Conservation (phyloP, 352 stramenopile genomes). For the Globisporangium echinulatum region DNA sequence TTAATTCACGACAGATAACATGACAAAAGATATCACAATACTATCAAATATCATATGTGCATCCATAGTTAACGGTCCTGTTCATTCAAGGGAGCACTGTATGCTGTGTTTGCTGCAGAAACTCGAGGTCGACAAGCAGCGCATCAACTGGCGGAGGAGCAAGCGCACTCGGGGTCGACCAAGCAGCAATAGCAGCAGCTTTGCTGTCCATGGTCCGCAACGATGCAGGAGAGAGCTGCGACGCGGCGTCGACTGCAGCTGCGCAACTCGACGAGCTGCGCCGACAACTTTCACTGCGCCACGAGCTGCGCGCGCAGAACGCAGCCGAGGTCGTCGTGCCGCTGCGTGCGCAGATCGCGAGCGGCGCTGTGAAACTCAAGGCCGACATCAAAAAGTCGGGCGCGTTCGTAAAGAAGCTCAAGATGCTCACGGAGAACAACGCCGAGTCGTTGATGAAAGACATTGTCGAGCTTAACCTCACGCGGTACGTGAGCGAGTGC, state of each 20-base stretch:
- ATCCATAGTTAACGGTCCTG: too few relatives aligned
- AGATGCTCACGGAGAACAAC: constrained; percentile 65
- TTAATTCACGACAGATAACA: too few relatives aligned
- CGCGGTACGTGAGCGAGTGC: constrained; percentile 93
- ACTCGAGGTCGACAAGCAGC: too few relatives aligned
- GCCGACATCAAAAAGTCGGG: constrained; percentile 98
- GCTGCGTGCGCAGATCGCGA: constrained; percentile 75
- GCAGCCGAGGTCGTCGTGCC: constrained; percentile 28
- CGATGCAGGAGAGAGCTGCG: background rate
- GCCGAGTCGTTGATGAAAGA: constrained; percentile 80
- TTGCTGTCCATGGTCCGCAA: background rate
- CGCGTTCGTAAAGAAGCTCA: constrained; percentile 97
- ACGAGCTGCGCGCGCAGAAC: constrained; percentile 57
- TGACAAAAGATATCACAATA: too few relatives aligned
- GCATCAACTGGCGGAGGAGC: too few relatives aligned
- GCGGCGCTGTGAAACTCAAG: constrained; percentile 91
- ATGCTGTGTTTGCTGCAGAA: too few relatives aligned
- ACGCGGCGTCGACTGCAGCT: constrained; percentile 4
- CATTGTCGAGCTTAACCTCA: constrained; percentile 90
- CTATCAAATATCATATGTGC: too few relatives aligned
- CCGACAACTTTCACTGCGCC: constrained; percentile 21
- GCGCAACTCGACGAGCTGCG: constrained; percentile 44
- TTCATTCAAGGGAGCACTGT: too few relatives aligned
- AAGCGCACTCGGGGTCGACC: too few relatives aligned
- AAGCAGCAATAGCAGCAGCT: too few relatives aligned